These are phyloP conservation scores for Picochlorum sp. DNA, from an alignment of 139 green algal genomes.

Conservation along the genomic window DNA sequence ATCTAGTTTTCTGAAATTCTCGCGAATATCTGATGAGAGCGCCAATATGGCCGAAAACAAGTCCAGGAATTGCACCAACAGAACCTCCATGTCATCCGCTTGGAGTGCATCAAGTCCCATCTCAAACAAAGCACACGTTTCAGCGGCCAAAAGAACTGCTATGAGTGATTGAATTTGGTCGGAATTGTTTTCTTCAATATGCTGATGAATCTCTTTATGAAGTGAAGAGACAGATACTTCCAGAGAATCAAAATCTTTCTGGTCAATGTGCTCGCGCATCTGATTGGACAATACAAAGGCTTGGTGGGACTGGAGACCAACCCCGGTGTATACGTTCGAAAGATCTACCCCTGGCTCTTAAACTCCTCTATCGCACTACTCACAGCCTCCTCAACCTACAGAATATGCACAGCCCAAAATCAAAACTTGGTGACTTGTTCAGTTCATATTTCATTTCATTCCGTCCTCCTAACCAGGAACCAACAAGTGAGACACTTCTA, in stretches of 20 bases:
- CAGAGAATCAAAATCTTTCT: not conserved
- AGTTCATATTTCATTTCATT: not conserved
- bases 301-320: conserved; percentile 34
- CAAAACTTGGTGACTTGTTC: not conserved
- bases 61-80: no score
- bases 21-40: not conserved
- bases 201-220: no score
- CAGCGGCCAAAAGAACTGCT: not conserved
- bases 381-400: conserved; percentile 61
- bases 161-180: not conserved
- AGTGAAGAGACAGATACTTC: conserved; percentile 4
- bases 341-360: conserved; percentile 58
- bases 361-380: conserved; percentile 65
- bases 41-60: not conserved
- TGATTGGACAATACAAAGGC: conserved; percentile 22
- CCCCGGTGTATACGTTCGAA: conserved; percentile 46
- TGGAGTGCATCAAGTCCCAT: conserved; percentile 5
- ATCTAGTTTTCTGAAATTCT: not conserved
- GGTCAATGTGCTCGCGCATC: conserved; percentile 14
- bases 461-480: no score
- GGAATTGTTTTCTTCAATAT: not conserved
- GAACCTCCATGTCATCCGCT: no score
- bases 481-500: no score
- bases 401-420: not conserved
- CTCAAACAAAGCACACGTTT: not conserved